Percentiles rank a stretch among this genome's conserved stretches.
Conservation (phyloP, 495 filamentous ascomycete genomes). For the Trichoderma gamsii region DNA sequence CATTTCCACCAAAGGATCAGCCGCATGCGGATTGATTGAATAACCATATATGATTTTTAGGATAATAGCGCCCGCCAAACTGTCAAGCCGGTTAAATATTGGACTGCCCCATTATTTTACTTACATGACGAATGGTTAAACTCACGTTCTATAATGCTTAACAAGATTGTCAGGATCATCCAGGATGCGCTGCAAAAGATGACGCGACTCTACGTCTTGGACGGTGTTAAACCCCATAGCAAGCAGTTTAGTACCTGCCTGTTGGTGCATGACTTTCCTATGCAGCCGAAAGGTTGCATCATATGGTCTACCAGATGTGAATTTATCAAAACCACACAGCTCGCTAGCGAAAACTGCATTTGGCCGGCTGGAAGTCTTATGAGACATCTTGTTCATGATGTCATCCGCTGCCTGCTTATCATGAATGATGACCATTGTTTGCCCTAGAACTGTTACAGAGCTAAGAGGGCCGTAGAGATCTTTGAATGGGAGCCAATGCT, state of each 20-base stretch:
- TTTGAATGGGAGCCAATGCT: constrained; percentile 49
- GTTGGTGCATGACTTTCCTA: constrained; percentile 3
- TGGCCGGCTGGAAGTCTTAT: constrained; percentile 9
- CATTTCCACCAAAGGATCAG: constrained; percentile 37
- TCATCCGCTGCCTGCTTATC: constrained; percentile 37
- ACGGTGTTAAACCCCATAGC: constrained; percentile 23
- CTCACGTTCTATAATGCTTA: constrained; percentile 32
- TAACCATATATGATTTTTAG: constrained; percentile 43
- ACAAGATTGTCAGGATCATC: constrained; percentile 27
- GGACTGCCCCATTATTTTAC: neutral
- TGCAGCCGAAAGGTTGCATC: constrained; percentile 4
- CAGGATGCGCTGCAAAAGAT: constrained; percentile 32
- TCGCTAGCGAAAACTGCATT: neutral
- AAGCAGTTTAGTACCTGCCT: neutral
- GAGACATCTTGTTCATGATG: constrained; percentile 21
- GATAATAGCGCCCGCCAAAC: constrained; percentile 33
- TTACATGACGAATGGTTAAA: neutral
- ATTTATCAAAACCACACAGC: neutral
- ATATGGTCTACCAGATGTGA: neutral
- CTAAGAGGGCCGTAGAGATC: constrained; percentile 50
- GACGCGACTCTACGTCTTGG: constrained; percentile 34
- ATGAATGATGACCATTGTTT: constrained; percentile 45
- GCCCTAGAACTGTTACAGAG: constrained; percentile 44
- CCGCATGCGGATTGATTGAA: constrained; percentile 28
- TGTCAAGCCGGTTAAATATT: neutral